Percentiles rank a stretch among this genome's conserved stretches.
These are phyloP conservation scores for Sphagnurus paluster DNA, from an alignment of 1,284 basidiomycete species.

Conservation along the genomic window DNA sequence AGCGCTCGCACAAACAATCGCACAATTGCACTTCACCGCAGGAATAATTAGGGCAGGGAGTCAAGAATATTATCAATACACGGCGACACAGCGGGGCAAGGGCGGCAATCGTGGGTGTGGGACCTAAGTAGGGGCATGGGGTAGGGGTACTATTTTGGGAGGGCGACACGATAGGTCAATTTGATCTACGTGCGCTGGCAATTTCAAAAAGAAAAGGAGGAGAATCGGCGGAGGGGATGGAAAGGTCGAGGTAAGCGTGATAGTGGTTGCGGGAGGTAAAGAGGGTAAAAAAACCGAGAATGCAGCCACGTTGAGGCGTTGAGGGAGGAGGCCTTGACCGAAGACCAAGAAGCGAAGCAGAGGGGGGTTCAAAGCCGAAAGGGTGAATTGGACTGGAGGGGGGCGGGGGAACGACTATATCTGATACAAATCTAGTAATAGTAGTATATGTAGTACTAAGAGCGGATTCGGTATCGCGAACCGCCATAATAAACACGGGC, in stretches of 20 bases:
- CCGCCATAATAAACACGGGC: slow-evolving; percentile 11
- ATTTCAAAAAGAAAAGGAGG: background rate
- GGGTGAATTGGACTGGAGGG: too few relatives aligned
- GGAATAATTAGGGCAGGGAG: too few relatives aligned
- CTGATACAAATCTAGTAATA: slow-evolving; percentile 37
- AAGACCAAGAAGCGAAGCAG: background rate
- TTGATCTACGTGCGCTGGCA: slow-evolving; percentile 21
- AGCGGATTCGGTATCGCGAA: slow-evolving; percentile 10
- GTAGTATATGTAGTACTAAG: too few relatives aligned
- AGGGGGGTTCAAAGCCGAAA: background rate
- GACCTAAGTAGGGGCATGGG: slow-evolving; percentile 16
- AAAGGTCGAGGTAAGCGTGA: background rate
- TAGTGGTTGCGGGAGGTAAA: slow-evolving; percentile 6
- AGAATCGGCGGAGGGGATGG: background rate
- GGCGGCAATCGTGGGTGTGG: slow-evolving; percentile 18
- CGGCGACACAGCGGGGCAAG: slow-evolving; percentile 5
- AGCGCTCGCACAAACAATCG: too few relatives aligned
- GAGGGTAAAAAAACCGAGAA: slow-evolving; percentile 9
- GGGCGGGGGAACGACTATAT: slow-evolving; percentile 21
- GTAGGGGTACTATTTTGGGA: slow-evolving; percentile 15
- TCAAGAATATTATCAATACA: too few relatives aligned
- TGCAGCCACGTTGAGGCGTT: slow-evolving; percentile 6
- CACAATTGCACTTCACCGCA: too few relatives aligned
- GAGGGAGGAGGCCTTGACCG: background rate
- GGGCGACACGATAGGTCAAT: slow-evolving; percentile 18